Evolutionary conservation across 192 early-diverging fungal species (phyloP).

Genomic region (Chytriomyces confervae): DNA sequence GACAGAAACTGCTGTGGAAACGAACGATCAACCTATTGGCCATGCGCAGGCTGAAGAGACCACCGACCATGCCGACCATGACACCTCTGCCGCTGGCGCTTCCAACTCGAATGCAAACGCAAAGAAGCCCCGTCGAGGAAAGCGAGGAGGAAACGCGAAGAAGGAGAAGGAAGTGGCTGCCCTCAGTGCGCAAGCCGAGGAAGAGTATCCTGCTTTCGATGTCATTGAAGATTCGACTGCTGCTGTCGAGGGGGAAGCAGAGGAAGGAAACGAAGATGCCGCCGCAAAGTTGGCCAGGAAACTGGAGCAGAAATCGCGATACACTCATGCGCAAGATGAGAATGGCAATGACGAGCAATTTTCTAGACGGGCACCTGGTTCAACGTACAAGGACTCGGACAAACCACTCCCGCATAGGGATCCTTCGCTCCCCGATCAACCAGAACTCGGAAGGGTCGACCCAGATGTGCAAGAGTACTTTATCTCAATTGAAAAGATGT

Average conservation of each 20-base stretch:
- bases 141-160: neutral
- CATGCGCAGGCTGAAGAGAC: neutral
- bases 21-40: neutral
- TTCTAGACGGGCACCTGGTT: neutral
- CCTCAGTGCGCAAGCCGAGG: neutral
- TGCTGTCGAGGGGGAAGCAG: neutral
- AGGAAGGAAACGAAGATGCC: neutral
- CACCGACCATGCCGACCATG: neutral
- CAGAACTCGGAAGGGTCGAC: constrained; percentile 21
- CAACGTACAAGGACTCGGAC: constrained; percentile 24
- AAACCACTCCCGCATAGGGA: constrained; percentile 13
- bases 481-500: constrained; percentile 43
- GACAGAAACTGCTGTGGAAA: neutral
- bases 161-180: neutral
- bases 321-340: neutral
- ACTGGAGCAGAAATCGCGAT: neutral
- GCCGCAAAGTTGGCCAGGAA: neutral
- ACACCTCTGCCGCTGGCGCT: neutral
- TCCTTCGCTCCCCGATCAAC: constrained; percentile 24
- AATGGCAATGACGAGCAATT: neutral
- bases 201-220: constrained; percentile 9
- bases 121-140: constrained; percentile 24
- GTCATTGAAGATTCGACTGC: neutral
- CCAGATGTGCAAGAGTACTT: constrained; percentile 42
- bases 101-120: neutral